Evolutionary conservation across 805 yeast genomes (phyloP), one percentile per base, ranked within the genome.

Genomic region (Dipodascus geniculatus): DNA sequence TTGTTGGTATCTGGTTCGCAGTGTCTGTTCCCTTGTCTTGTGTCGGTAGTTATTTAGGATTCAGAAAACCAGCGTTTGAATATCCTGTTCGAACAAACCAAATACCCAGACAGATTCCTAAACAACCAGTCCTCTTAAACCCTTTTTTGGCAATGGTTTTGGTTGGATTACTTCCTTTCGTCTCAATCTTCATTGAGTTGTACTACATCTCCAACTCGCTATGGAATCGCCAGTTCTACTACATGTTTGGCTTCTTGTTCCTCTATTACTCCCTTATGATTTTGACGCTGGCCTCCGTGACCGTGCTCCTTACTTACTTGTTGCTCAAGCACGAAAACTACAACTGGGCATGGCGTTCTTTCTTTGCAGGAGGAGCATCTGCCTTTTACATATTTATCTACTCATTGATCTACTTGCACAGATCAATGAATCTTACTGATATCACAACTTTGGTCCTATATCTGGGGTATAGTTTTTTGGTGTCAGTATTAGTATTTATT

Each of bases 191-290:
- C 22, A 91, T 93, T 54, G 97, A 93, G 72, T 79, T 93, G 79
- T 90, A 88, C 70, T 91, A 89, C 72, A 86, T 93, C 63, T 83
- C 87, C 72, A 79, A 87, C 52, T 87, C 96, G 31, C 71, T 91
- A 60, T 91, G 99, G 99, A 87, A 86, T 70, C 89, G 87, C 76
- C 80, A 87, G 67, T 83, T 90, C 59, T 93, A 80, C 74, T 93
- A 90, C 76, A 91, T 93, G 98, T 93, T 93, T 75, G 99, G 98
- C 14, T 93, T 91, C 76, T 73, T 91, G 61, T 86, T 89, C 69
- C 82, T 89, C 71, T 89, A 96, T 62, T 82, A 87, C 66, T 57
- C 83, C n/a, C 74, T 90, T 64, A 85, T 88, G 87, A 72, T 86
- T 11, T 63, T 85, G 61, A 89, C 96, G 2, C 84, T 96, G 16